phyloP scores from a whole-genome alignment of 2,329 filamentous ascomycete species.

The Domatiomyces globalis region DNA sequence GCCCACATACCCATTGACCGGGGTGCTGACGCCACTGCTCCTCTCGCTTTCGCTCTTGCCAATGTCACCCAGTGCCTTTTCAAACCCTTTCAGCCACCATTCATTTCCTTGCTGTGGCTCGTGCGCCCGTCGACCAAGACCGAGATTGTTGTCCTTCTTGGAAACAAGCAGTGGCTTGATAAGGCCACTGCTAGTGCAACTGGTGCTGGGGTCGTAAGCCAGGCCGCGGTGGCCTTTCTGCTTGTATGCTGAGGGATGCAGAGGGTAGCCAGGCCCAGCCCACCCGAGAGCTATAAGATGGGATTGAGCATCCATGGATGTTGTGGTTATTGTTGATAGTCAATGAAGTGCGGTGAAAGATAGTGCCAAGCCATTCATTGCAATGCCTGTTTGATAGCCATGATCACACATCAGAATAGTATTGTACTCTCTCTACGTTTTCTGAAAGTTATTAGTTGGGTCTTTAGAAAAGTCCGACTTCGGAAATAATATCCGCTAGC shows the following conservation, averaged over 20 bases:
- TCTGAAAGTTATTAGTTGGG: not conserved
- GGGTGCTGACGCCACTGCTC: conserved; percentile 3
- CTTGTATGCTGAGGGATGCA: conserved; percentile 44
- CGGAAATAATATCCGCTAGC: not conserved
- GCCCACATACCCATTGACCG: conserved; percentile 27
- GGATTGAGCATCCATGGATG: conserved; percentile 64
- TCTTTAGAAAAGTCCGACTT: not conserved
- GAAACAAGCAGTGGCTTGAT: conserved; percentile 69
- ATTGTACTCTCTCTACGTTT: too few relatives aligned
- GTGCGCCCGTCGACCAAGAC: conserved; percentile 62
- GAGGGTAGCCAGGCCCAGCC: conserved; percentile 75
- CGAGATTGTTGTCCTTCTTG: conserved; percentile 60
- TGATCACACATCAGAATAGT: too few relatives aligned
- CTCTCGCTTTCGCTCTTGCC: conserved; percentile 27
- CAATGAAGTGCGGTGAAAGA: too few relatives aligned
- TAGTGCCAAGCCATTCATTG: too few relatives aligned
- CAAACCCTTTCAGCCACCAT: conserved; percentile 95
- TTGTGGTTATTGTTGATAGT: not conserved
- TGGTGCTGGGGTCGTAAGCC: conserved; percentile 19
- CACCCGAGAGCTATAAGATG: conserved; percentile 78
- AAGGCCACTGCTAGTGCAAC: conserved; percentile 47
- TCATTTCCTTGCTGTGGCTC: conserved; percentile 58
- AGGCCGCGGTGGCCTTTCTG: conserved; percentile 30
- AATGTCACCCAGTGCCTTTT: conserved; percentile 60
- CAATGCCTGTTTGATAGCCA: too few relatives aligned